Percentiles rank a stretch among this genome's conserved stretches.
Evolutionary conservation across 148 eudicot species (phyloP).

Genomic region (Rhododendron ferrugineum): DNA sequence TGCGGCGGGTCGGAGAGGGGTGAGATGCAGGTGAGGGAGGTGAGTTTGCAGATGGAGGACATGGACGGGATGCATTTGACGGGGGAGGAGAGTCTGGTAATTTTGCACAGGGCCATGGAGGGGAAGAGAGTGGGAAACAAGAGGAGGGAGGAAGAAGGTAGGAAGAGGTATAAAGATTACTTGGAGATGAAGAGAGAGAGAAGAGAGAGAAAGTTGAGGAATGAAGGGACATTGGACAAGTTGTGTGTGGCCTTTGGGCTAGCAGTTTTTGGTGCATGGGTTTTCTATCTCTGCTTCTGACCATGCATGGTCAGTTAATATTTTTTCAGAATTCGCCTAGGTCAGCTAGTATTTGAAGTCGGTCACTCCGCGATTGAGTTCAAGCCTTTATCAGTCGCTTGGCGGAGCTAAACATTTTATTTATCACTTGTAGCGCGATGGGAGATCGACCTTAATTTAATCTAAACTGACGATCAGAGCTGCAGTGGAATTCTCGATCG

Average conservation of each 20-base stretch:
- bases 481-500: not conserved
- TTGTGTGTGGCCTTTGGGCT: constrained; percentile 18
- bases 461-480: not conserved
- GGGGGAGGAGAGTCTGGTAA: constrained; percentile 70
- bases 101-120: constrained; percentile 42
- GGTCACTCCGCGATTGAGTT: no score
- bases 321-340: no score
- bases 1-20: constrained; percentile 48
- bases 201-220: constrained; percentile 42
- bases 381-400: not conserved
- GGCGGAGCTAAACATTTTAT: not conserved
- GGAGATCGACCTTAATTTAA: no score
- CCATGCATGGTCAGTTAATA: not conserved
- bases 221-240: constrained; percentile 48
- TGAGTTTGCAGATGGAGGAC: constrained; percentile 65
- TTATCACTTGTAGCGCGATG: not conserved
- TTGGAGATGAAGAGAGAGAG: constrained; percentile 46
- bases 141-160: constrained; percentile 35
- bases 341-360: no score
- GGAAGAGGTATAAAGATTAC: constrained; percentile 31
- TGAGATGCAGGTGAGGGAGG: constrained; percentile 68
- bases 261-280: not conserved
- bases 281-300: not conserved
- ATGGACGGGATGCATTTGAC: constrained; percentile 51
- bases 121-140: constrained; percentile 40